Evolutionary conservation across 2,329 filamentous ascomycete species (phyloP).

Genomic region (Fusarium kyushuense): DNA sequence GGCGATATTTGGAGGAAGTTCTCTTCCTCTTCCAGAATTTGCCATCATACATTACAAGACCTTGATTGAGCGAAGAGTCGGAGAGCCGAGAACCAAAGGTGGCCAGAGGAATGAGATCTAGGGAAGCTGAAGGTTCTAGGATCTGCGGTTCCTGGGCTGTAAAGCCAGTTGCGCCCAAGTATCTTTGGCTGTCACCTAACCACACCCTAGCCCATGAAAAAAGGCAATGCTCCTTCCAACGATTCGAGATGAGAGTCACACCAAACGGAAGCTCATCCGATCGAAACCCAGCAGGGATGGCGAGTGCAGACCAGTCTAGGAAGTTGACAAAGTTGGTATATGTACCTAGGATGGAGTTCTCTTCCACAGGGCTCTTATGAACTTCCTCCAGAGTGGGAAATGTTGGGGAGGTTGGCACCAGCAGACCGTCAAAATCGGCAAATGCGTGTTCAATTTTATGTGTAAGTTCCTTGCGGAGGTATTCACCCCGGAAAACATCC

Average conservation of each 20-base stretch:
- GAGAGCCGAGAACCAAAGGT: constrained; percentile 54
- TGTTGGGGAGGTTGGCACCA: constrained; percentile 69
- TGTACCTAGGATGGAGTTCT: constrained; percentile 66
- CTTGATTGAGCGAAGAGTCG: constrained; percentile 52
- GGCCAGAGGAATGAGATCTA: constrained; percentile 43
- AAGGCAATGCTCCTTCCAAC: constrained; percentile 53
- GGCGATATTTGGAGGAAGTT: constrained; percentile 49
- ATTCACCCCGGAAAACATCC: constrained; percentile 59
- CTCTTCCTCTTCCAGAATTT: constrained; percentile 41
- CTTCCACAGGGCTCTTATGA: constrained; percentile 61
- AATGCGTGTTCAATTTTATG: constrained; percentile 57
- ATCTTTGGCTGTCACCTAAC: constrained; percentile 39
- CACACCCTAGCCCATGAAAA: constrained; percentile 48
- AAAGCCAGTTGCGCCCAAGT: constrained; percentile 49
- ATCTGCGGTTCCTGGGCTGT: constrained; percentile 7
- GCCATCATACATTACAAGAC: constrained; percentile 50
- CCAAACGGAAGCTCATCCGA: constrained; percentile 54
- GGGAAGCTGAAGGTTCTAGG: fast-evolving
- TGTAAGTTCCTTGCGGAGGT: constrained; percentile 55
- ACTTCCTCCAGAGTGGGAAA: constrained; percentile 65
- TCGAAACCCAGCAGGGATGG: constrained; percentile 63
- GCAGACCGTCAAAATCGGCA: constrained; percentile 59
- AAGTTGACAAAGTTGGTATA: constrained; percentile 73
- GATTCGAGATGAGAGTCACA: constrained; percentile 53
- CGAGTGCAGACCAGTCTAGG: constrained; percentile 66